Conservation (phyloP, 2,329 filamentous ascomycete genomes). For the Xylaria polymorpha region DNA sequence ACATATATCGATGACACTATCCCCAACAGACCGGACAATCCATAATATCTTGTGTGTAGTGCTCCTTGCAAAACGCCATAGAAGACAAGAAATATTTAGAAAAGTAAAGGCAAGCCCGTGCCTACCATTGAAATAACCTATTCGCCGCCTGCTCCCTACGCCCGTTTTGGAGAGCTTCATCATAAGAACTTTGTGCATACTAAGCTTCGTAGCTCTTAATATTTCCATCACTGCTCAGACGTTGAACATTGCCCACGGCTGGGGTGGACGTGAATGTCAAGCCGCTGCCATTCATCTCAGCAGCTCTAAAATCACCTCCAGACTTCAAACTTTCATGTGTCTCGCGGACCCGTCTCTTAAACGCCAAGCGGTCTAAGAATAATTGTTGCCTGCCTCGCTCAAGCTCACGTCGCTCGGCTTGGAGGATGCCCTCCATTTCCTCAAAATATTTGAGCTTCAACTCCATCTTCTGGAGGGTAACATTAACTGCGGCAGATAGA, state of each 20-base stretch:
- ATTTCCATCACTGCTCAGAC: constrained; percentile 65
- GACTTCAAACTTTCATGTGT: constrained; percentile 79
- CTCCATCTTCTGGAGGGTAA: constrained; percentile 95
- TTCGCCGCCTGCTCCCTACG: constrained; percentile 4
- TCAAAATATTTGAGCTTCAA: constrained; percentile 96
- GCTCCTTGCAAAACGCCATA: constrained; percentile 38
- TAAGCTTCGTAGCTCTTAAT: constrained; percentile 70
- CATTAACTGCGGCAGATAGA: constrained; percentile 90
- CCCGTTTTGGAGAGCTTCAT: background rate
- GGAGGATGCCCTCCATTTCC: constrained; percentile 92
- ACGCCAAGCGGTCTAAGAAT: constrained; percentile 89
- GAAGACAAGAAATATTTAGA: constrained; percentile 22
- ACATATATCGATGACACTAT: constrained; percentile 38
- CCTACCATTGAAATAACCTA: constrained; percentile 22
- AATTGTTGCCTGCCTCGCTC: constrained; percentile 92
- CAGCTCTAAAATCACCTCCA: constrained; percentile 62
- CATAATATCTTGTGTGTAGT: constrained; percentile 25
- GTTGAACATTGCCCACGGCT: constrained; percentile 60
- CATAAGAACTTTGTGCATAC: background rate
- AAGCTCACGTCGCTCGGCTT: constrained; percentile 91
- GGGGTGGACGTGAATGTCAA: constrained; percentile 64
- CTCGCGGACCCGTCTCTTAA: constrained; percentile 86
- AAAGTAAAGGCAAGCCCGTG: constrained; percentile 25
- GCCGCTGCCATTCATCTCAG: constrained; percentile 63
- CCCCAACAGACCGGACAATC: constrained; percentile 19